Conservation (phyloP, 2,329 filamentous ascomycete genomes). For the Rutstroemia sp. region DNA sequence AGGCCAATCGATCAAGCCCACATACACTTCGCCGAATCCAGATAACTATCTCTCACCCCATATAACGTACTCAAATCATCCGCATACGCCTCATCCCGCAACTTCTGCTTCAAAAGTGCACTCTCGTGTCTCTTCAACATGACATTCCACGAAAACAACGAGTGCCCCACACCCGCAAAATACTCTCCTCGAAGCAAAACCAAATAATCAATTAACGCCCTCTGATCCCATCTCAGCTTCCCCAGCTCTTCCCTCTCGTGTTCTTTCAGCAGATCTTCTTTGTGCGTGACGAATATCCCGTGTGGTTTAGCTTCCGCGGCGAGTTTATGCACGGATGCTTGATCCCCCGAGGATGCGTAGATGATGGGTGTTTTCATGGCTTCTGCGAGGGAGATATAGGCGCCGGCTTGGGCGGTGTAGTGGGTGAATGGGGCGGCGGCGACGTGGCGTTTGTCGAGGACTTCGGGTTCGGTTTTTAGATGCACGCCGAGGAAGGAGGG, state of each 20-base stretch:
- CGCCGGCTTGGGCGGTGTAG: slow-evolving; percentile 32
- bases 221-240: slow-evolving; percentile 40
- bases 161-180: slow-evolving; percentile 38
- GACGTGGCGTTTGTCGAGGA: slow-evolving; percentile 28
- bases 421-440: slow-evolving; percentile 17
- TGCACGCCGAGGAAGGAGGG: slow-evolving; percentile 20
- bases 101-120: slow-evolving; percentile 5
- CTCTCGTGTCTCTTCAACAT: slow-evolving; percentile 28
- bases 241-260: slow-evolving; percentile 27
- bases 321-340: slow-evolving; percentile 32
- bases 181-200: slow-evolving; percentile 37
- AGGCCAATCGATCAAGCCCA: slow-evolving; percentile 1
- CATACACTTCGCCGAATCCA: slow-evolving; percentile 8
- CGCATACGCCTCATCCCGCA: not conserved
- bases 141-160: slow-evolving; percentile 41
- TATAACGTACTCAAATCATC: slow-evolving; percentile 9
- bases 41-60: slow-evolving; percentile 6
- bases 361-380: slow-evolving; percentile 28
- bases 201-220: slow-evolving; percentile 42
- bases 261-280: slow-evolving; percentile 36
- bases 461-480: slow-evolving; percentile 27
- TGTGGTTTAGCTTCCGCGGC: slow-evolving; percentile 29
- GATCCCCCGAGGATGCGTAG: slow-evolving; percentile 39
- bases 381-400: slow-evolving; percentile 32
- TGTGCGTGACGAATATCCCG: slow-evolving; percentile 35